These are phyloP conservation scores for Suillus americanus DNA, from an alignment of 768 basidiomycete genomes.

Conservation along the genomic window DNA sequence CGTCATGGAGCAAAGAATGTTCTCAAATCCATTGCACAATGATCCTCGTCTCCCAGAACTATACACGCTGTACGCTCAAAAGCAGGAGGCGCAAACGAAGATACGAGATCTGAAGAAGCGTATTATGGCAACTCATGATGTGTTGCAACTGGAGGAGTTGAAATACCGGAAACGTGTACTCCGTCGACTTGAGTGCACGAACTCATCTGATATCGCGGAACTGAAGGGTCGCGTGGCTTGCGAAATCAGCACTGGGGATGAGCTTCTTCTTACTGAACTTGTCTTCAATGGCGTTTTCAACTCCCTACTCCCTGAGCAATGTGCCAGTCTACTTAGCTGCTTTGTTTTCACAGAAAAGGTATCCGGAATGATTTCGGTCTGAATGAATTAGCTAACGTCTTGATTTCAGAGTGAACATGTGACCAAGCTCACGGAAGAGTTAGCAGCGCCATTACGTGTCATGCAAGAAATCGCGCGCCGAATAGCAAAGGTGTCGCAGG, in stretches of 20 bases:
- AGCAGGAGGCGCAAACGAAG: constrained; percentile 65
- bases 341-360: constrained; percentile 99
- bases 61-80: constrained; percentile 78
- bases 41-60: constrained; percentile 77
- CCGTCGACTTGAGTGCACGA: constrained; percentile 89
- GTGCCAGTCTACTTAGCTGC: constrained; percentile 91
- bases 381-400: neutral
- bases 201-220: constrained; percentile 88
- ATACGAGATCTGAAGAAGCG: constrained; percentile 81
- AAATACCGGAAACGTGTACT: constrained; percentile 94
- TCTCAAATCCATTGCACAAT: constrained; percentile 72
- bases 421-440: constrained; percentile 88
- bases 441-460: constrained; percentile 86
- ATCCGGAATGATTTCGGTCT: constrained; percentile 11
- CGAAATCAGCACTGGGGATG: constrained; percentile 97
- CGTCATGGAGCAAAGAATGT: constrained; percentile 84
- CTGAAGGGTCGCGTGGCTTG: constrained; percentile 98
- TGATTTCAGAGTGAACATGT: constrained; percentile 73
- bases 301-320: constrained; percentile 83
- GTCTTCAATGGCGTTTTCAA: constrained; percentile 98
- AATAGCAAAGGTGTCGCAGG: constrained; percentile 96
- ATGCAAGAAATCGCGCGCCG: constrained; percentile 95
- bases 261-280: constrained; percentile 92
- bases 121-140: constrained; percentile 87
- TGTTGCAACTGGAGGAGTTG: constrained; percentile 95